Base-by-base conservation (phyloP, 2,329 filamentous ascomycete species). In the Phaeophleospora eucalypticola region DNA sequence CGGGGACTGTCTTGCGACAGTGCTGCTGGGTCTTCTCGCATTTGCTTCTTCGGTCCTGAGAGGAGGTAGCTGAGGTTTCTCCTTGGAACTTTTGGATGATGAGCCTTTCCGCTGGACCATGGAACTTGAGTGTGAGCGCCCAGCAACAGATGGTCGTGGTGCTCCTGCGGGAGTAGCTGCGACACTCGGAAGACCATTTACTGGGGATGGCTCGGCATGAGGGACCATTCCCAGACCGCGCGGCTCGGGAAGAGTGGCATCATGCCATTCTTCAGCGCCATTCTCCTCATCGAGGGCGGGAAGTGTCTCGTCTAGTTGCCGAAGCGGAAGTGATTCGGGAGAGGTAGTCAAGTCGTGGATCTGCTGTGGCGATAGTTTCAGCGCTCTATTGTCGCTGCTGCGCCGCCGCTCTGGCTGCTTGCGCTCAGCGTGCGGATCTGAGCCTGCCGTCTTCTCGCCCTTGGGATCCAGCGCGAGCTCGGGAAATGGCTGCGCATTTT, bases 21-120 rank as follows among this genome's bases (percentile, higher is more conserved):
- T 39, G 19, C 45, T 61, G 39, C 56, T 62, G 2, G 55, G 57
- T 8, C 54, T 64, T 35, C 55, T 58, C 34, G 58, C 56, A 51
- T 61, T 62, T 18, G 60, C 55, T 12, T 63, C 60, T 9, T 64
- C 64, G 15, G 47, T 59, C n/a, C 35, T 48, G 9, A 54, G 47
- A n/a, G 51, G 48, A 10, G 53, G 33, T 4, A 56, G 45, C 44
- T 48, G 43, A 4, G 46, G 51, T 40, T 52, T 58, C 8, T 36
- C 16, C 33, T 49, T 54, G 3, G 48, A 39, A 3, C 35, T 20
- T 19, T 44, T 53, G 19, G 46, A 47, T 3, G 54, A 52, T 15
- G 49, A 53, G 9, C 47, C 45, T 24, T 41, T 45, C 12, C 49
- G 36, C n/a, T 54, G 53, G 3, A 39, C 29, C 6, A 45, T 19